Conservation (phyloP, 106 monocot genomes). For the Vanilla planifolia region DNA sequence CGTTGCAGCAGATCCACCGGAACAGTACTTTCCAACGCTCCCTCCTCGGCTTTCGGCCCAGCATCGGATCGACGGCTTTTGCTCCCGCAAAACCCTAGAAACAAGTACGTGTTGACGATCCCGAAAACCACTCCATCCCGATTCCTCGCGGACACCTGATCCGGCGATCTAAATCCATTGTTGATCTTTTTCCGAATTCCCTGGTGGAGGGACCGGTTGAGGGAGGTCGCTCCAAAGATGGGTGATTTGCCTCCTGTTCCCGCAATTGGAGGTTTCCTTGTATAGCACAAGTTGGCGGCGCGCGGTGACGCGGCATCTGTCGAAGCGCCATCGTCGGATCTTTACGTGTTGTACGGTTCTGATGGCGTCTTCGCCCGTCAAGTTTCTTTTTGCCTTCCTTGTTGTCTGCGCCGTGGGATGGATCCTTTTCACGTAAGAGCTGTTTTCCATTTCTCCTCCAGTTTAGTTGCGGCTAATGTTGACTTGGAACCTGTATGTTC, state of each 20-base stretch:
- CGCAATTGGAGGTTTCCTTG: not conserved
- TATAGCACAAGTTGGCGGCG: not conserved
- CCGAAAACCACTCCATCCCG: not conserved
- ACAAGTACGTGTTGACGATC: not conserved
- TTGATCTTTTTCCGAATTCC: not conserved
- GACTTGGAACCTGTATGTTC: not conserved
- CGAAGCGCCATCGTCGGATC: not conserved
- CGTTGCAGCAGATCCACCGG: constrained; percentile 10
- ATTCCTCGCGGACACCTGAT: not conserved
- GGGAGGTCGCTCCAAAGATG: not conserved
- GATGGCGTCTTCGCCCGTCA: constrained; percentile 71
- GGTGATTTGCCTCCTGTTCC: not conserved
- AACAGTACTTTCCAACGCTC: constrained; percentile 3
- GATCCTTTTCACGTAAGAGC: constrained; percentile 69
- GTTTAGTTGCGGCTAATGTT: not conserved
- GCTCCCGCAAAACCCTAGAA: constrained; percentile 4
- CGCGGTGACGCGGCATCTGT: not conserved
- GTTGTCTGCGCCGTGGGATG: constrained; percentile 54
- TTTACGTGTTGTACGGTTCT: not conserved
- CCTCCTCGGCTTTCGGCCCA: not conserved
- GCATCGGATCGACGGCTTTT: not conserved
- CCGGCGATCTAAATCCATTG: not conserved
- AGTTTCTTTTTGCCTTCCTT: constrained; percentile 68
- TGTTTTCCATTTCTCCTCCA: not conserved
- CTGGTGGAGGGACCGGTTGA: not conserved